Evolutionary conservation across 805 yeast genomes (phyloP), one percentile per base, ranked within the genome.

Genomic region (Candida krabiensis): DNA sequence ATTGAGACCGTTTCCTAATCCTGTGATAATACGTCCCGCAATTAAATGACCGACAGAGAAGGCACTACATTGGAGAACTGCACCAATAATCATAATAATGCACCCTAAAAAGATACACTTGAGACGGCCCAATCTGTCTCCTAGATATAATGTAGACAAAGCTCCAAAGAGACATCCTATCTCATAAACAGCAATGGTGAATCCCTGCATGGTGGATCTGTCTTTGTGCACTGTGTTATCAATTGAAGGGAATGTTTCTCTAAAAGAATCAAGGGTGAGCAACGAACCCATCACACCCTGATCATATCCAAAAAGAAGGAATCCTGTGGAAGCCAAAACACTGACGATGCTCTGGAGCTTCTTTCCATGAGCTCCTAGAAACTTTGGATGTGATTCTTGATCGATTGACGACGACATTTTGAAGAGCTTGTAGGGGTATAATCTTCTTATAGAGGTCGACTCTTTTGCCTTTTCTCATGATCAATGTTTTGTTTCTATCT

Each of bases 211-310:
- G 11, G 73, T 63, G n/a, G 68, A 63, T 24, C 62, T 55, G 40
- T 43, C 48, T 6, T 38, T 38, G 28, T 51, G 47, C 6, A 13
- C 26, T 2, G 23, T 16, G 5, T 53, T 46, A 31, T 58, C 56
- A 19, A 57, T 56, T 1, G 43, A 40, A 11, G 58, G 59, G 36
- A 55, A 57, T 3, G 52, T 46, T 2, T 30, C 40, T 33, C 51
- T 43, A 40, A 55, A 56, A 14, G 51, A 37, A 11, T 35, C 40
- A 25, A 57, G 38, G 8, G 60, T 53, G 24, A 58, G 35, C 18
- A 58, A 33, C 4, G 57, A 48, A 25, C 75, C 70, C 75, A 71
- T 70, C 38, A 73, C 71, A 46, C 78, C 79, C 52, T 73, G 79
- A 46, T 73, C 77, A 40, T 72, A 73, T 30, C 79, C 79, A 46